Evolutionary conservation across 2,329 filamentous ascomycete species (phyloP), one percentile per base, ranked within the genome.

Genomic region (Pseudogymnoascus sp.): DNA sequence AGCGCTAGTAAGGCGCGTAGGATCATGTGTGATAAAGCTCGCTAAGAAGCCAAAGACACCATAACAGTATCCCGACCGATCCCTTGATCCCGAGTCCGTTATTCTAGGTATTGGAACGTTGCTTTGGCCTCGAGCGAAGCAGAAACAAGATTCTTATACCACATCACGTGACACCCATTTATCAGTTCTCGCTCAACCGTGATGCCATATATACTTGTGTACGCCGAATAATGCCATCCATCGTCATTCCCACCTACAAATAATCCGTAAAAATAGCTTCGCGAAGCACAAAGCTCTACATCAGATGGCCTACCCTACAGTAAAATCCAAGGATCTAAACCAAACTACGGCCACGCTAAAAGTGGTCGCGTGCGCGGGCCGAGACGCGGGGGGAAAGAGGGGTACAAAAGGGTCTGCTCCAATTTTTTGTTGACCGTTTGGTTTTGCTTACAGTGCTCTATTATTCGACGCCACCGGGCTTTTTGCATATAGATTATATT

Each of bases 391-490:
- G 46, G 15, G 6, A 15, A 53, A 31, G 46, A 53, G 46, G 46
- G 50, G 50, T 56, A 33, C 29, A 56, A 56, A 56, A 56, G 50
- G 50, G 50, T 56, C 50, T 56, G n/a, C 26, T 56, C 50, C 17
- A 33, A 56, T 19, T 33, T 56, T 50, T 50, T 29, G 13, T 56
- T 19, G 50, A 9, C 29, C 26, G 10, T 31, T 53, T 33, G 17
- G 19, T 56, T 33, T 19, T 31, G 50, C 10, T 33, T 26, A 33
- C 5, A 56, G 50, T 33, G 50, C 50, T 56, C 50, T 56, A 13
- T 19, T 19, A 56, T n/a, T 33, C 50, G 50, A 56, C 26, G n/a
- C 50, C 50, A 33, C n/a, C 33, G 26, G 29, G 50, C 26, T 7
- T 31, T 19, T 56, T 56, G 50, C 26, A 56, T 56, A 33, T 56